These are phyloP conservation scores for Fusarium pseudograminearum DNA, from an alignment of 2,329 filamentous ascomycete genomes.

Conservation along the genomic window DNA sequence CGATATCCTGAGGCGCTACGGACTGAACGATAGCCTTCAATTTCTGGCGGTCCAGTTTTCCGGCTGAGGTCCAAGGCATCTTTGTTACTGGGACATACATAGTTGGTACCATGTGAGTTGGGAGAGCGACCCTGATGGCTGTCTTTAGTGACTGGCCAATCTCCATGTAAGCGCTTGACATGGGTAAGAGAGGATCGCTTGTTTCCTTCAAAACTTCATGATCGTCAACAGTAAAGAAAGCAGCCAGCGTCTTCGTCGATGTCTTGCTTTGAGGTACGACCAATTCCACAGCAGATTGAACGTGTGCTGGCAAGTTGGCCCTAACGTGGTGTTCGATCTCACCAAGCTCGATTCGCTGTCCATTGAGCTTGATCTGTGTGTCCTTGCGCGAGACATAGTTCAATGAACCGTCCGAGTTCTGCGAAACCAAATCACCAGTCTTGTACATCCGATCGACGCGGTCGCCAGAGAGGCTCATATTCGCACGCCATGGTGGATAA, in stretches of 20 bases:
- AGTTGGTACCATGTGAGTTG: conserved; percentile 58
- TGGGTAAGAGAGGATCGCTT: conserved; percentile 5
- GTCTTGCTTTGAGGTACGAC: conserved; percentile 54
- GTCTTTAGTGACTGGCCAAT: conserved; percentile 29
- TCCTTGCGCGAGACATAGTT: conserved; percentile 66
- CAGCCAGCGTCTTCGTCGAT: conserved; percentile 34
- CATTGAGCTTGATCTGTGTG: conserved; percentile 69
- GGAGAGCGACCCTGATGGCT: conserved; percentile 12
- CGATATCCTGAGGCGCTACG: conserved; percentile 16
- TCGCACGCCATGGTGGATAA: conserved; percentile 61
- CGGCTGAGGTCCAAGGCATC: conserved; percentile 58
- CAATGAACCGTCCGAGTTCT: conserved; percentile 57
- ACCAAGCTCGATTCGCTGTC: conserved; percentile 66
- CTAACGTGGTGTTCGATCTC: conserved; percentile 60
- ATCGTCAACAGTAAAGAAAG: conserved; percentile 33
- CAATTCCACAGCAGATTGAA: conserved; percentile 61
- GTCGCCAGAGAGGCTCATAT: neutral
- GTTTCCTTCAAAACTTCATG: neutral
- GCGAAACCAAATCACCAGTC: conserved; percentile 62
- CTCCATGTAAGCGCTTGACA: conserved; percentile 14
- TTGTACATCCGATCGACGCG: conserved; percentile 53
- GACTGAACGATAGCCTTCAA: conserved; percentile 41
- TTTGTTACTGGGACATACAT: conserved; percentile 55
- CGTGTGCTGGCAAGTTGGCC: conserved; percentile 54
- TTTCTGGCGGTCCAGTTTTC: conserved; percentile 59